Conservation (phyloP, 179 eudicot genomes). For the Vitellaria paradoxa region DNA sequence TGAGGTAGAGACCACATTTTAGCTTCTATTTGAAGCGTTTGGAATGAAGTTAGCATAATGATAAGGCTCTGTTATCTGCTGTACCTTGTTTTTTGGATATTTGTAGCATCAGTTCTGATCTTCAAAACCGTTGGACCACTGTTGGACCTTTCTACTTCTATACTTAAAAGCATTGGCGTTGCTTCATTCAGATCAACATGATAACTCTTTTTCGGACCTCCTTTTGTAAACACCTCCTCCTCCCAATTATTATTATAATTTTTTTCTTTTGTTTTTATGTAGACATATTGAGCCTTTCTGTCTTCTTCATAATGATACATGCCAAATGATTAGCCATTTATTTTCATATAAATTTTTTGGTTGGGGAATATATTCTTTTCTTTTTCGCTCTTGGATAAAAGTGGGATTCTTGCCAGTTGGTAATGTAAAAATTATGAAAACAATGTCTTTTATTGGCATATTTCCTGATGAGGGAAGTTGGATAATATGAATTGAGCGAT, state of each 20-base stretch:
- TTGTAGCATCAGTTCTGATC: not conserved
- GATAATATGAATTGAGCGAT: not conserved
- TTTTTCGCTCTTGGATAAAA: not conserved
- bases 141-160: not conserved
- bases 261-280: too few species aligned
- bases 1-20: conserved; percentile 20
- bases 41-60: conserved; percentile 7
- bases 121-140: not conserved
- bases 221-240: too few species aligned
- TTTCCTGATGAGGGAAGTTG: not conserved
- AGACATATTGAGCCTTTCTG: too few species aligned
- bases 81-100: not conserved
- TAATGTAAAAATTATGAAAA: too few species aligned
- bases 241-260: too few species aligned
- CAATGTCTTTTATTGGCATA: too few species aligned
- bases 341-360: not conserved
- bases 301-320: not conserved
- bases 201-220: not conserved
- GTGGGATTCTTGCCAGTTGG: not conserved
- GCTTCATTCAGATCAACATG: not conserved
- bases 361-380: not conserved
- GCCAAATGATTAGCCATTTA: not conserved
- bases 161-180: not conserved
- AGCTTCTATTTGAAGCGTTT: not conserved
- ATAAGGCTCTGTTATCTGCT: not conserved